Conservation (phyloP, 768 basidiomycete species). For the Tulasnella calospora region DNA sequence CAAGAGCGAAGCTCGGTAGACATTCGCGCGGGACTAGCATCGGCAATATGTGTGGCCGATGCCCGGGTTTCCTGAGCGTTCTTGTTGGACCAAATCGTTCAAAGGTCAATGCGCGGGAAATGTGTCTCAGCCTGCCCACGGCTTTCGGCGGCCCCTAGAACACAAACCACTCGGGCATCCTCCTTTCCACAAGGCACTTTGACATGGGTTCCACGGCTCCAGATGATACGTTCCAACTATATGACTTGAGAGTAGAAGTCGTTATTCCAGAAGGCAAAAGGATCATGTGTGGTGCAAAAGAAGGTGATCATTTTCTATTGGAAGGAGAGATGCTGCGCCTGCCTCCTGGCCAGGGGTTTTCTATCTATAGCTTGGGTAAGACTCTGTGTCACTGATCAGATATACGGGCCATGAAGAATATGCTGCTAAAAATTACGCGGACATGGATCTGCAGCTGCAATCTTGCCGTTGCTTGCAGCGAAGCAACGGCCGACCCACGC, state of each 20-base stretch:
- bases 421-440: background rate
- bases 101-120: constrained; percentile 7
- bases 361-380: constrained; percentile 61
- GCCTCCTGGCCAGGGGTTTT: constrained; percentile 59
- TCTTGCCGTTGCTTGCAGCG: constrained; percentile 62
- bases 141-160: background rate
- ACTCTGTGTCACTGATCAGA: background rate
- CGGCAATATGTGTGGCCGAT: background rate
- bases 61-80: background rate
- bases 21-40: background rate
- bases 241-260: constrained; percentile 60
- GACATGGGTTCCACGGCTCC: background rate
- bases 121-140: background rate
- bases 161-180: background rate
- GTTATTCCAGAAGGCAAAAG: constrained; percentile 54
- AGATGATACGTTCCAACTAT: constrained; percentile 52
- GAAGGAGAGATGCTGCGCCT: constrained; percentile 61
- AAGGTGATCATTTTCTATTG: constrained; percentile 58
- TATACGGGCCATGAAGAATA: background rate
- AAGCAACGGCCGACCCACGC: constrained; percentile 54
- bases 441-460: constrained; percentile 42
- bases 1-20: background rate
- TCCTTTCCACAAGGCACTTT: background rate
- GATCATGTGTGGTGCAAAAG: constrained; percentile 60
- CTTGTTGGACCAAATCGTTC: background rate